These are phyloP conservation scores for Cajanus cajan DNA, from an alignment of 306 rosid species.

Conservation along the genomic window DNA sequence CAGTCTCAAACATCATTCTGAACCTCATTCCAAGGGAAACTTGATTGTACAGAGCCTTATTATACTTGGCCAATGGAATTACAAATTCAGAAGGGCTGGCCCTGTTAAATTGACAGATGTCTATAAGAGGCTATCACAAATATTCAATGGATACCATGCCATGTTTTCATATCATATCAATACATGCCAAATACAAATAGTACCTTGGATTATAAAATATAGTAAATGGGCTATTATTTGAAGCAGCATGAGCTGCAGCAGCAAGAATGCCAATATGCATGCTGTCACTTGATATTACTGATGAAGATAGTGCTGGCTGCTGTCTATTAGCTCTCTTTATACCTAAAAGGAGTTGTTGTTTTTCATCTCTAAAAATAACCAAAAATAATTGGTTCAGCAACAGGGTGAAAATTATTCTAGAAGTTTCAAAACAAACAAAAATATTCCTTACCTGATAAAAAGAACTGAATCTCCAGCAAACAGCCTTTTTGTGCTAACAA, in stretches of 20 bases:
- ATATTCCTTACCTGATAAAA: constrained; percentile 69
- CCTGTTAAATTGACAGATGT: constrained; percentile 49
- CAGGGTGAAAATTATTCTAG: constrained; percentile 3
- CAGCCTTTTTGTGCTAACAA: constrained; percentile 89
- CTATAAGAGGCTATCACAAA: constrained; percentile 31
- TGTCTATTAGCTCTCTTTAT: constrained; percentile 85
- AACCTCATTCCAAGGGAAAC: constrained; percentile 98
- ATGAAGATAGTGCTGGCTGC: constrained; percentile 91
- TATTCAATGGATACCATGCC: constrained; percentile 18
- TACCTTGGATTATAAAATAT: constrained; percentile 97
- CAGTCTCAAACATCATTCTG: constrained; percentile 98
- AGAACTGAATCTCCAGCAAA: constrained; percentile 99
- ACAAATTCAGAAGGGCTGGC: constrained; percentile 97
- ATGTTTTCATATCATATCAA: not conserved
- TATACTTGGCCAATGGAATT: constrained; percentile 87
- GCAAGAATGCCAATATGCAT: constrained; percentile 99
- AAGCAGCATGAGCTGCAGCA: constrained; percentile 99
- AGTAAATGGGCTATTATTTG: constrained; percentile 92
- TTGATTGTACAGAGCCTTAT: constrained; percentile 84
- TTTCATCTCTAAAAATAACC: constrained; percentile 70
- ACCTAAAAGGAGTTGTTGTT: constrained; percentile 88
- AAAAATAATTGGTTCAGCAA: constrained; percentile 17
- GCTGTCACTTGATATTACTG: constrained; percentile 98
- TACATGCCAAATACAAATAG: not conserved
- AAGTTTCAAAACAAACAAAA: not conserved